phyloP scores from a whole-genome alignment of 2,329 filamentous ascomycete genomes.

The Aspergillus sp. region DNA sequence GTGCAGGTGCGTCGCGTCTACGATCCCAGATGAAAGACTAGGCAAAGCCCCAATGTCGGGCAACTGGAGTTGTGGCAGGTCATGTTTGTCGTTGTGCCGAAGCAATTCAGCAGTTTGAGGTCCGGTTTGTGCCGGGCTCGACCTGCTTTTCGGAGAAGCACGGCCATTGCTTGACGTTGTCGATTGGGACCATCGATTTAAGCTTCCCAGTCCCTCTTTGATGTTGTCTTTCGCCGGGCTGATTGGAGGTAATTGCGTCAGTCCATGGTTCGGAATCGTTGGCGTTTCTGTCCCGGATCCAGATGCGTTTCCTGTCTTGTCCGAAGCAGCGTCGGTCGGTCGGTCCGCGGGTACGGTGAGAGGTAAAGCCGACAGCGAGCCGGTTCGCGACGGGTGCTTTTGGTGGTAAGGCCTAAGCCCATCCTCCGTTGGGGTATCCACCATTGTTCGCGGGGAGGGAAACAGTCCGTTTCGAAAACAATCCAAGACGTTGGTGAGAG shows the following conservation, averaged over 20 bases:
- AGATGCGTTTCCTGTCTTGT: not conserved
- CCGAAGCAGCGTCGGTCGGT: not conserved
- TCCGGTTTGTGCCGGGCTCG: conserved; percentile 13
- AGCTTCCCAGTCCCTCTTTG: conserved; percentile 48
- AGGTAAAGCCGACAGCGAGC: conserved; percentile 2
- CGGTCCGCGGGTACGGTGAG: not conserved
- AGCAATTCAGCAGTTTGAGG: not conserved
- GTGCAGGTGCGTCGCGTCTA: conserved; percentile 6
- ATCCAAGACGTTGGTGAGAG: not conserved
- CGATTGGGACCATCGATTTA: conserved; percentile 60
- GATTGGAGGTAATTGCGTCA: conserved; percentile 9
- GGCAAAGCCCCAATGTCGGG: conserved; percentile 2
- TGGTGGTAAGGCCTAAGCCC: not conserved
- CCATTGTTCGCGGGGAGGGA: not conserved
- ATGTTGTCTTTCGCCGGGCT: conserved; percentile 25
- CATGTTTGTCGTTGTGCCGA: not conserved
- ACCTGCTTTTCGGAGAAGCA: conserved; percentile 12
- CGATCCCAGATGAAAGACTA: conserved; percentile 1
- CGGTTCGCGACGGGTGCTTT: conserved; percentile 2
- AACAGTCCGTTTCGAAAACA: not conserved
- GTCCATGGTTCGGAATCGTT: conserved; percentile 5
- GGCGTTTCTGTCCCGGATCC: conserved; percentile 5
- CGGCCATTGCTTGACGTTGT: conserved; percentile 48
- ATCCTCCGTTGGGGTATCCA: conserved; percentile 1
- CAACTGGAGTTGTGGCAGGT: not conserved